Evolutionary conservation across 164 flowering plant species (phyloP).

Genomic region (Dillenia turbinata): DNA sequence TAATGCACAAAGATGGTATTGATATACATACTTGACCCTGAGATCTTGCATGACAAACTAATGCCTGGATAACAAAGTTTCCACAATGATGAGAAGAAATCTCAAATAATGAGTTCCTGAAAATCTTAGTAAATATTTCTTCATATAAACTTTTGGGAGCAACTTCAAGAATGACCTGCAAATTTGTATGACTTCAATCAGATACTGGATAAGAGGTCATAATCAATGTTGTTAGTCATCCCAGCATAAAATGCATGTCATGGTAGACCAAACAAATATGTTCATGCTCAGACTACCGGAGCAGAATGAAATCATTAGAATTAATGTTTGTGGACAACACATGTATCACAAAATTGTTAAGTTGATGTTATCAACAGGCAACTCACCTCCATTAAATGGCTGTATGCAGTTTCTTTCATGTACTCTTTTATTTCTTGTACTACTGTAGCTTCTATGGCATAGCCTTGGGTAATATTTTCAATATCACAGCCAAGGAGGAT

Average conservation of each 20-base stretch:
- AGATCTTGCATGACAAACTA: conserved; percentile 60
- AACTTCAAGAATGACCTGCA: conserved; percentile 89
- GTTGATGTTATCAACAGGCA: not conserved
- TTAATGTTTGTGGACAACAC: not conserved
- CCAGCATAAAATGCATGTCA: not conserved
- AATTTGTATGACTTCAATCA: conserved; percentile 6
- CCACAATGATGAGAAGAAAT: conserved; percentile 73
- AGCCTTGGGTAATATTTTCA: conserved; percentile 30
- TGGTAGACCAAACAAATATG: not conserved
- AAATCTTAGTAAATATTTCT: conserved; percentile 55
- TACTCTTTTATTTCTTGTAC: conserved; percentile 28
- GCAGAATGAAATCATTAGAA: not conserved
- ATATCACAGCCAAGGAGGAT: conserved; percentile 57
- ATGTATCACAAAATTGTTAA: not conserved
- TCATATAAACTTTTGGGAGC: conserved; percentile 69
- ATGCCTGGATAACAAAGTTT: conserved; percentile 84
- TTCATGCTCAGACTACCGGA: not conserved
- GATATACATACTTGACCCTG: conserved; percentile 60
- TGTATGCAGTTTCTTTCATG: conserved; percentile 69
- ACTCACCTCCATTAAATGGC: conserved; percentile 93
- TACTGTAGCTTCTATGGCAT: conserved; percentile 20
- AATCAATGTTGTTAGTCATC: not conserved
- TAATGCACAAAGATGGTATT: not conserved
- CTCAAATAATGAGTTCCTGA: conserved; percentile 54
- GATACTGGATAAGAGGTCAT: not conserved